A percentile compares a stretch with the other conserved stretches of the same genome.
Evolutionary conservation across 2,329 filamentous ascomycete species (phyloP).

Genomic region (Teratosphaeria gauchensis): DNA sequence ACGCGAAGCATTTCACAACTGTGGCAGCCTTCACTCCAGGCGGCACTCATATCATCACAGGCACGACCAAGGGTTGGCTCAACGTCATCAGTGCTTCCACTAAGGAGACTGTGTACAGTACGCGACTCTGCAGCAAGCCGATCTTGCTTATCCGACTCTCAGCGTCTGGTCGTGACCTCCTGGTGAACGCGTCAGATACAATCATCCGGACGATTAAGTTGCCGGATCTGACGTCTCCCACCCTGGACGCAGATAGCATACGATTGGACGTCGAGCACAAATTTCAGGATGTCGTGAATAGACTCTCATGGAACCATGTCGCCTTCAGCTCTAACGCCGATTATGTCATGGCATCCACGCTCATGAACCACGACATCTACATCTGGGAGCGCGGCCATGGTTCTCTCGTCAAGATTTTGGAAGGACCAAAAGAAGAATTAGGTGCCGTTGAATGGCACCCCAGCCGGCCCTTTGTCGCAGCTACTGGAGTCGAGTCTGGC

Average conservation of each 20-base stretch:
- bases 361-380: conserved; percentile 97
- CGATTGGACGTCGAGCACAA: conserved; percentile 92
- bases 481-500: conserved; percentile 85
- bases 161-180: conserved; percentile 71
- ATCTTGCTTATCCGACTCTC: conserved; percentile 82
- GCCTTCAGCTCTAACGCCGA: conserved; percentile 90
- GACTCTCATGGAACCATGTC: conserved; percentile 91
- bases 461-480: conserved; percentile 72
- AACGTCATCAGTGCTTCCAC: conserved; percentile 86
- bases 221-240: conserved; percentile 47
- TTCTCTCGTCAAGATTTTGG: conserved; percentile 90
- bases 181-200: conserved; percentile 88
- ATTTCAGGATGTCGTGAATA: conserved; percentile 95
- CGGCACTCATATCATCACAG: conserved; percentile 81
- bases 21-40: conserved; percentile 78
- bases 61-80: conserved; percentile 90
- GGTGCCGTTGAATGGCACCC: conserved; percentile 98
- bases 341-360: conserved; percentile 92
- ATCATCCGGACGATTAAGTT: conserved; percentile 89
- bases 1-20: conserved; percentile 90
- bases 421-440: conserved; percentile 92
- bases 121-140: conserved; percentile 75
- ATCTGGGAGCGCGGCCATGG: conserved; percentile 94
- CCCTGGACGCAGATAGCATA: conserved; percentile 75
- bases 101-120: conserved; percentile 77